phyloP scores from a whole-genome alignment of 768 basidiomycete species.

The Gymnopilus junonius region DNA sequence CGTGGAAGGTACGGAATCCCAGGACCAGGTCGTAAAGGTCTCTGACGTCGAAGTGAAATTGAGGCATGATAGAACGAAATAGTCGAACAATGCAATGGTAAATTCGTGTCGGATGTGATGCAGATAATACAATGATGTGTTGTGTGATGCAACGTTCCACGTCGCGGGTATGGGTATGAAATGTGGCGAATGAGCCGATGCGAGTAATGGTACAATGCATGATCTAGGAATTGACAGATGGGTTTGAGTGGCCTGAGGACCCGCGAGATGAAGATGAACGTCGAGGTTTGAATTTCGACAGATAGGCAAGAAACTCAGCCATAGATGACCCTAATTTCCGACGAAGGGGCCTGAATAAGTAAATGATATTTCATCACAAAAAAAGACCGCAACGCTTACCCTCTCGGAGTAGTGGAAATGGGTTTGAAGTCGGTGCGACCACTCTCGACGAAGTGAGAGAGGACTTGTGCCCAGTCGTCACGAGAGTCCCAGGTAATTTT shows the following conservation, averaged over 20 bases:
- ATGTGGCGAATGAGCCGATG: slow-evolving; percentile 4
- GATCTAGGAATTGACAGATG: slow-evolving; percentile 18
- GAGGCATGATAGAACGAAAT: slow-evolving; percentile 3
- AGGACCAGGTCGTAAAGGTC: background rate
- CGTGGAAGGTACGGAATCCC: background rate
- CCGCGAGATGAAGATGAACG: slow-evolving; percentile 11
- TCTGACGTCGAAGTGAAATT: slow-evolving; percentile 1
- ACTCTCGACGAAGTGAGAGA: slow-evolving; percentile 71
- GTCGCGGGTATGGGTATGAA: slow-evolving; percentile 28
- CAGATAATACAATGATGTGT: slow-evolving; percentile 20
- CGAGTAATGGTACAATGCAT: slow-evolving; percentile 24
- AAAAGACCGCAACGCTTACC: slow-evolving; percentile 50
- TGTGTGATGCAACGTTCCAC: slow-evolving; percentile 31
- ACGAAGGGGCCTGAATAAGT: background rate
- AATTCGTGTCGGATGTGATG: slow-evolving; percentile 12
- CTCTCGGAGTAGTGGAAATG: slow-evolving; percentile 76
- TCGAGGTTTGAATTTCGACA: background rate
- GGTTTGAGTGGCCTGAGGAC: slow-evolving; percentile 3
- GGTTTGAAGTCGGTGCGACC: slow-evolving; percentile 82
- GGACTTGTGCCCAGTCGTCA: slow-evolving; percentile 73
- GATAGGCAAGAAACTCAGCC: slow-evolving; percentile 24
- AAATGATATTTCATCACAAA: background rate
- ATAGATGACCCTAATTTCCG: slow-evolving; percentile 30
- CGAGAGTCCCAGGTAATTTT: slow-evolving; percentile 79
- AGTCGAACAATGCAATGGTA: slow-evolving; percentile 13